Evolutionary conservation across 176 grass and related monocot genomes (phyloP).

Genomic region (maize (Zea mays)): DNA sequence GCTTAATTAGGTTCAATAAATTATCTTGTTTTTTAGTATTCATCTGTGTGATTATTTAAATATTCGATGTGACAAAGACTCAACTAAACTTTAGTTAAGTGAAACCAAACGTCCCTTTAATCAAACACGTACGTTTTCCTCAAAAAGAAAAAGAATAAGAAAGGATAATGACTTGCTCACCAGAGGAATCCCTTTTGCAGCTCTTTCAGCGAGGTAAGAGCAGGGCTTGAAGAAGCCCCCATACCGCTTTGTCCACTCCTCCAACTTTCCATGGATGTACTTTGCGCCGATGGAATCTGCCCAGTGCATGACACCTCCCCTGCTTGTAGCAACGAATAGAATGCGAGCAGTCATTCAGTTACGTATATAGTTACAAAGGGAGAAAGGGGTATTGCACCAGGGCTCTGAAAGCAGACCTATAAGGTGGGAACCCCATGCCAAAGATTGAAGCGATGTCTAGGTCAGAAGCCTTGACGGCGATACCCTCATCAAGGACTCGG

Average conservation of each 20-base stretch:
- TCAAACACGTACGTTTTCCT: no score
- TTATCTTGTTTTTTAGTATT: no score
- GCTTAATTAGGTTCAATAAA: no score
- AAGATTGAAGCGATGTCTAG: slow-evolving; percentile 90
- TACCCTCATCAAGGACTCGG: slow-evolving; percentile 81
- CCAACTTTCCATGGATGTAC: slow-evolving; percentile 66
- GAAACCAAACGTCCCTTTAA: no score
- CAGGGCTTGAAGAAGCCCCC: slow-evolving; percentile 83
- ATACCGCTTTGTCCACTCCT: slow-evolving; percentile 72
- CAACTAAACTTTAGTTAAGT: no score
- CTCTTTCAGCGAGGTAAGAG: slow-evolving; percentile 75
- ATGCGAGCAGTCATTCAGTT: background rate
- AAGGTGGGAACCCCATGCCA: slow-evolving; percentile 91
- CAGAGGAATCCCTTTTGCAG: slow-evolving; percentile 73
- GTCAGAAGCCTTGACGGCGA: slow-evolving; percentile 82
- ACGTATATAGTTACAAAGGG: slow-evolving; percentile 19
- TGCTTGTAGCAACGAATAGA: slow-evolving; percentile 33
- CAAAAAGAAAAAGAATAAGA: no score
- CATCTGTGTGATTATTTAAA: no score
- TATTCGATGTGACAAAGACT: no score
- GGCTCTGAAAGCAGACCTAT: slow-evolving; percentile 46
- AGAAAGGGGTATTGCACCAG: background rate
- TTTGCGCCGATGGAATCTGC: slow-evolving; percentile 79
- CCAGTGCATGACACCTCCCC: slow-evolving; percentile 90
- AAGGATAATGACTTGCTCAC: slow-evolving; percentile 46